Conservation (phyloP, 2,329 filamentous ascomycete genomes). For the Cryphonectria naterciae region DNA sequence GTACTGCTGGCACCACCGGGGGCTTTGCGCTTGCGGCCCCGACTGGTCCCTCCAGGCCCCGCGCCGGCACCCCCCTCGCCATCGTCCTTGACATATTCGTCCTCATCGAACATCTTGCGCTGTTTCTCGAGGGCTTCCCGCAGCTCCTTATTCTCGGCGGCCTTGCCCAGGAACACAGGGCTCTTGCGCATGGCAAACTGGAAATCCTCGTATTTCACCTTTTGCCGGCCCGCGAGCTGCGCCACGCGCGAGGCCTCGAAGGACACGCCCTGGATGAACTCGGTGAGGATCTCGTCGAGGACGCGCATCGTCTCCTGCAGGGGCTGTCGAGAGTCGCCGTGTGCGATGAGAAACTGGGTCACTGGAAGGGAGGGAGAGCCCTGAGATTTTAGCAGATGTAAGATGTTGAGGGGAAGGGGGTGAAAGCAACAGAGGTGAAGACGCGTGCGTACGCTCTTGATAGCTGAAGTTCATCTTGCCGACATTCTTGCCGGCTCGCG, state of each 20-base stretch:
- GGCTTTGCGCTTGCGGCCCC: conserved; percentile 23
- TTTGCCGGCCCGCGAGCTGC: conserved; percentile 84
- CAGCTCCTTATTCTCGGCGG: conserved; percentile 87
- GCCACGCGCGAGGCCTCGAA: conserved; percentile 87
- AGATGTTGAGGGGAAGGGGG: not conserved
- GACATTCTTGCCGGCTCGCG: conserved; percentile 78
- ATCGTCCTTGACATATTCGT: conserved; percentile 47
- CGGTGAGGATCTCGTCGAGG: conserved; percentile 93
- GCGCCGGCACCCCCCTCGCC: conserved; percentile 6
- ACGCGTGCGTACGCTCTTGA: conserved; percentile 64
- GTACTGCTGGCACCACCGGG: conserved; percentile 4
- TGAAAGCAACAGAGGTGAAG: not conserved
- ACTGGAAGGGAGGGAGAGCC: conserved; percentile 50
- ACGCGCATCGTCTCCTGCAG: conserved; percentile 83
- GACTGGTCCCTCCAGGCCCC: conserved; percentile 7
- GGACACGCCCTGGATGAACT: conserved; percentile 93
- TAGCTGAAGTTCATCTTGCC: conserved; percentile 80
- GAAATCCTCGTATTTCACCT: conserved; percentile 98
- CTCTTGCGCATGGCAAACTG: conserved; percentile 91
- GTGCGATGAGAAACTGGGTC: conserved; percentile 74
- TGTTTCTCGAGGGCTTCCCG: conserved; percentile 84
- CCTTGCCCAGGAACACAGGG: conserved; percentile 81
- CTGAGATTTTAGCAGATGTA: not conserved
- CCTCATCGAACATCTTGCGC: conserved; percentile 73
- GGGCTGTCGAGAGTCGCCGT: conserved; percentile 77